A percentile compares a stretch with the other conserved stretches of the same genome.
Evolutionary conservation across 2,329 filamentous ascomycete species (phyloP).

Genomic region (Neofusicoccum umdonicola): DNA sequence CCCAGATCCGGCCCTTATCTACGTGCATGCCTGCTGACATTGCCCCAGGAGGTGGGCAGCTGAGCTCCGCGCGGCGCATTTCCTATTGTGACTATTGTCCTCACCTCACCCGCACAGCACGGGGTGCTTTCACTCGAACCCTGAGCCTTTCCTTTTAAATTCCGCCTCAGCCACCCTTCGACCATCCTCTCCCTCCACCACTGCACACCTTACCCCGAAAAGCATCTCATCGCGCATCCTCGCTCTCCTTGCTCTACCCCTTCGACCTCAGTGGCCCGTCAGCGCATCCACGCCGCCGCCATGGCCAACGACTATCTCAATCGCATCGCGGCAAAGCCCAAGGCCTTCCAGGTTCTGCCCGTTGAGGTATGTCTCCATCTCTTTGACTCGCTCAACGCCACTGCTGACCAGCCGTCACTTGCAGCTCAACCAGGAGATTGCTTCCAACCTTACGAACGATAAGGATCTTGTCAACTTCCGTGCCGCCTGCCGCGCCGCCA

Average conservation of each 20-base stretch:
- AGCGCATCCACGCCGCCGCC: background rate
- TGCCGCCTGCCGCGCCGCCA: slow-evolving; percentile 38
- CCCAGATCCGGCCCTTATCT: background rate
- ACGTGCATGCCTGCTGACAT: background rate
- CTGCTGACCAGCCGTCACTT: background rate
- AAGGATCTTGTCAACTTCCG: slow-evolving; percentile 44
- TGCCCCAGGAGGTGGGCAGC: background rate
- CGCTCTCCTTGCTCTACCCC: background rate
- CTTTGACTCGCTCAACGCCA: background rate
- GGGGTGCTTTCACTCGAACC: background rate
- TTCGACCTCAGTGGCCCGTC: background rate
- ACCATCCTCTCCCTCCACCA: background rate
- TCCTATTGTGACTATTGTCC: background rate
- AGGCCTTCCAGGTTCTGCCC: slow-evolving; percentile 21
- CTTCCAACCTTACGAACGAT: slow-evolving; percentile 38
- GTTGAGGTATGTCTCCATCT: slow-evolving; percentile 28
- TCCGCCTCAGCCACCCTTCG: background rate
- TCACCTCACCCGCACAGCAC: background rate
- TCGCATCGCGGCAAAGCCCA: background rate
- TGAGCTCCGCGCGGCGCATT: background rate
- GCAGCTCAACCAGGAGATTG: slow-evolving; percentile 44
- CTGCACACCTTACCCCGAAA: background rate
- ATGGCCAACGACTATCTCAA: background rate
- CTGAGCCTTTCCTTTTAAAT: background rate
- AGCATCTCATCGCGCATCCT: background rate